A percentile compares a stretch with the other conserved stretches of the same genome.
phyloP scores from a whole-genome alignment of 1,139 yeast species.

The Yamadazyma conglobata region DNA sequence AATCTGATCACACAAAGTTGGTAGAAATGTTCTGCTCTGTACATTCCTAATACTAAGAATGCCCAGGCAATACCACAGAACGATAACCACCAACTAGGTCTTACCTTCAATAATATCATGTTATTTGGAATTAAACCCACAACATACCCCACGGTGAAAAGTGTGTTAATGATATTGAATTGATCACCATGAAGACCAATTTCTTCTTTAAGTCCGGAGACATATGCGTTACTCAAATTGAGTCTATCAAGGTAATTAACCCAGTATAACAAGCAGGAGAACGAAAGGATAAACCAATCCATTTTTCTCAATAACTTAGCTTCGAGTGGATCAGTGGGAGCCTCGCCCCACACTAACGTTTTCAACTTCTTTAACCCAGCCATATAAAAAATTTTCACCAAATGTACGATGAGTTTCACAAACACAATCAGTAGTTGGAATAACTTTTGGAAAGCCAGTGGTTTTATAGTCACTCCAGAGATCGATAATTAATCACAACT shows the following conservation, averaged over 20 bases:
- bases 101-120: conserved; percentile 44
- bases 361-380: conserved; percentile 8
- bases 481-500: no score
- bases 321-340: conserved; percentile 37
- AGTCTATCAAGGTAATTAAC: conserved; percentile 43
- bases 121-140: conserved; percentile 58
- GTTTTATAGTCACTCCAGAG: no score
- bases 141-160: conserved; percentile 58
- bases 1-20: conserved; percentile 52
- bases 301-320: conserved; percentile 43
- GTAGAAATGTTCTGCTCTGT: conserved; percentile 37
- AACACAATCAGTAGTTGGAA: no score
- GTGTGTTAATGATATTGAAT: conserved; percentile 48
- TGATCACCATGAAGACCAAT: conserved; percentile 48
- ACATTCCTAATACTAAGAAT: conserved; percentile 48
- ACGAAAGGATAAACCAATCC: conserved; percentile 55
- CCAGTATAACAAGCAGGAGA: conserved; percentile 57
- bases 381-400: no score
- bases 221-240: conserved; percentile 55
- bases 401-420: no score
- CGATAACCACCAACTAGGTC: conserved; percentile 54
- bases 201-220: conserved; percentile 58
- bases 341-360: conserved; percentile 35
- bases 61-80: conserved; percentile 58
- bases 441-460: no score